Conservation (phyloP, 805 yeast genomes). For the Lachancea thermotolerans region DNA sequence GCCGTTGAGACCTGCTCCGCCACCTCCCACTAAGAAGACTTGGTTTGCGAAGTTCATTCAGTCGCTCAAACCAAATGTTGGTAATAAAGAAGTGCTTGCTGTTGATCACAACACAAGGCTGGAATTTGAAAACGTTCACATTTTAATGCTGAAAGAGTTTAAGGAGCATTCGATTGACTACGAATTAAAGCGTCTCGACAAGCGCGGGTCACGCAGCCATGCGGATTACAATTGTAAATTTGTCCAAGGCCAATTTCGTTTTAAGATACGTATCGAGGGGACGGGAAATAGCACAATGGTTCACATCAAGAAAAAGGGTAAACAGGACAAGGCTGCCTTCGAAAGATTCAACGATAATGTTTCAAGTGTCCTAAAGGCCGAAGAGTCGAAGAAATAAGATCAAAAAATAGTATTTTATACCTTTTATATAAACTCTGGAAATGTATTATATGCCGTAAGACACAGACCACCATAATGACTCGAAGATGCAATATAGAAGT, state of each 20-base stretch:
- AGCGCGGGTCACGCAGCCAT: constrained; percentile 13
- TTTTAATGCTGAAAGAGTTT: constrained; percentile 23
- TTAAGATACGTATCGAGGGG: constrained; percentile 21
- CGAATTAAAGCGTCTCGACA: constrained; percentile 18
- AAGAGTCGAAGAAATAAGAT: background rate
- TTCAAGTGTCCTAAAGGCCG: constrained; percentile 13
- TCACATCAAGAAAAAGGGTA: constrained; percentile 21
- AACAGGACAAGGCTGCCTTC: constrained; percentile 15
- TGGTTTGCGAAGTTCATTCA: constrained; percentile 27
- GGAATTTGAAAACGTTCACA: constrained; percentile 27
- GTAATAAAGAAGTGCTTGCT: constrained; percentile 7
- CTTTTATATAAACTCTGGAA: background rate
- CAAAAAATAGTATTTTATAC: background rate
- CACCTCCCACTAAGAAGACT: constrained; percentile 2
- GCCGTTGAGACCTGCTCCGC: constrained; percentile 4
- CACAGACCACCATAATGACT: too few species aligned
- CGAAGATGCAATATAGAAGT: too few species aligned
- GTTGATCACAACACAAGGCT: constrained; percentile 21
- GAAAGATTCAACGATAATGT: constrained; percentile 21
- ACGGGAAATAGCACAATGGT: constrained; percentile 10
- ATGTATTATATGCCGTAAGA: background rate
- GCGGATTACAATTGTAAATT: constrained; percentile 29
- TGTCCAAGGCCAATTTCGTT: constrained; percentile 22
- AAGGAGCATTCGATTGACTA: constrained; percentile 24
- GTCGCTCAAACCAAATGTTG: constrained; percentile 12